phyloP scores from a whole-genome alignment of 306 rosid genomes.

The Begonia peltatifolia region DNA sequence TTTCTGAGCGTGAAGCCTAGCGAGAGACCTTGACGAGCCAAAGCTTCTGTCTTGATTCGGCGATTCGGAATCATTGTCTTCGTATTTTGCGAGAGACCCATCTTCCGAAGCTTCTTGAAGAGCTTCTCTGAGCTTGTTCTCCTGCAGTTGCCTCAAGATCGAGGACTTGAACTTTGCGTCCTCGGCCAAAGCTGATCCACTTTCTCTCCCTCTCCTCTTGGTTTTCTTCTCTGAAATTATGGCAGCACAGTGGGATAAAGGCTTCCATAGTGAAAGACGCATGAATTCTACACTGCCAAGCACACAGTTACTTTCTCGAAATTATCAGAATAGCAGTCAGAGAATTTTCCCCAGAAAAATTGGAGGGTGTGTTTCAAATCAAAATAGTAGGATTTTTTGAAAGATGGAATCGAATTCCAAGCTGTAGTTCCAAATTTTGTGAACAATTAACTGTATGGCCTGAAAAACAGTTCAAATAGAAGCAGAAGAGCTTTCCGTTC shows the following conservation, averaged over 20 bases:
- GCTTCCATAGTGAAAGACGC: slow-evolving; percentile 97
- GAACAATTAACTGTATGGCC: slow-evolving; percentile 20
- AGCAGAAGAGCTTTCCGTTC: slow-evolving; percentile 15
- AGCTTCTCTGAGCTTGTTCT: slow-evolving; percentile 91
- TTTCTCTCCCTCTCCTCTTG: slow-evolving; percentile 27
- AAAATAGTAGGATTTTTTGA: slow-evolving; percentile 8
- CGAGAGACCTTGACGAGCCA: slow-evolving; percentile 82
- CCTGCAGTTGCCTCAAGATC: slow-evolving; percentile 71
- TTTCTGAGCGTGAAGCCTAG: slow-evolving; percentile 82
- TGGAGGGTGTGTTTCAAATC: slow-evolving; percentile 13
- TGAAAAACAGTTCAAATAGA: slow-evolving; percentile 14
- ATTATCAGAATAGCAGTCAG: neutral
- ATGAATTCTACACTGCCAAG: slow-evolving; percentile 23
- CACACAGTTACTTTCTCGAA: neutral
- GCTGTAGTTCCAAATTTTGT: slow-evolving; percentile 13
- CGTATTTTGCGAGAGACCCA: slow-evolving; percentile 64
- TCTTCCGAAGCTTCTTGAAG: slow-evolving; percentile 97
- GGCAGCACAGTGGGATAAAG: slow-evolving; percentile 87
- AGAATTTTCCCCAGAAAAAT: slow-evolving; percentile 5
- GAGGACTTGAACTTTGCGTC: slow-evolving; percentile 45
- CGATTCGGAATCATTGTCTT: slow-evolving; percentile 57
- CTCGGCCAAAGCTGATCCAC: slow-evolving; percentile 26
- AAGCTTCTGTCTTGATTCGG: slow-evolving; percentile 47
- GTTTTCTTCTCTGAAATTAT: slow-evolving; percentile 77
- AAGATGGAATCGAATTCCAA: slow-evolving; percentile 16